Evolutionary conservation across 2,329 filamentous ascomycete species (phyloP), one percentile per base, ranked within the genome.

Genomic region (Pyrenochaeta sp.): DNA sequence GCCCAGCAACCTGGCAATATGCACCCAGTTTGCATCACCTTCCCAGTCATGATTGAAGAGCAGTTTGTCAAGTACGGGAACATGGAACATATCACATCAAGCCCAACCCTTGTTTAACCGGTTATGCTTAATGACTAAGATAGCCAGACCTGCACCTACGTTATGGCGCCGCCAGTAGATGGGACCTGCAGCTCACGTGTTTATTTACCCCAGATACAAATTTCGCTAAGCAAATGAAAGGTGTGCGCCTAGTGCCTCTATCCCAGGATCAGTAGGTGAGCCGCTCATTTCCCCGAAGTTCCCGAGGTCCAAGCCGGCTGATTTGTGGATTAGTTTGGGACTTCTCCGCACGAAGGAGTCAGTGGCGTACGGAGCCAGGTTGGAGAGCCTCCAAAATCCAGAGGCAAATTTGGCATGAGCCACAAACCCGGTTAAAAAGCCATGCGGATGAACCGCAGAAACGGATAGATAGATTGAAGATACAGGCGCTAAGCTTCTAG

Each of bases 251-350:
- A 54, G 53, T 51, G 42, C 42, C 7, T 46, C 51, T 60, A 58
- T 53, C 53, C 50, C 51, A 45, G 35, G 50, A 51, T 40, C 10
- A 54, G 50, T 12, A 37, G 21, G 41, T 17, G 37, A 39, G 27
- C 42, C 44, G 42, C 45, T 21, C 21, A 35, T 56, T 39, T n/a
- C 31, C 39, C 51, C 49, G 39, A 53, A 31, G 39, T 43, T 45
- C 39, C 60, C 54, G 60, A 58, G 53, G 54, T 58, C 60, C 60
- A 65, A 65, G 62, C 62, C 62, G 62, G 62, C 47, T 65, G 60
- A 63, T 61, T 61, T 56, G 58, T 63, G 52, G 60, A 56, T 49
- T 60, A 51, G 55, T 51, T 31, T 57, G 52, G 23, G 31, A 43
- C 40, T 45, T 47, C 54, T 60, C 51, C 58, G 23, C 23, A 27